Base-by-base conservation (phyloP, 495 filamentous ascomycete species). In the Amphirosellinia nigrospora region DNA sequence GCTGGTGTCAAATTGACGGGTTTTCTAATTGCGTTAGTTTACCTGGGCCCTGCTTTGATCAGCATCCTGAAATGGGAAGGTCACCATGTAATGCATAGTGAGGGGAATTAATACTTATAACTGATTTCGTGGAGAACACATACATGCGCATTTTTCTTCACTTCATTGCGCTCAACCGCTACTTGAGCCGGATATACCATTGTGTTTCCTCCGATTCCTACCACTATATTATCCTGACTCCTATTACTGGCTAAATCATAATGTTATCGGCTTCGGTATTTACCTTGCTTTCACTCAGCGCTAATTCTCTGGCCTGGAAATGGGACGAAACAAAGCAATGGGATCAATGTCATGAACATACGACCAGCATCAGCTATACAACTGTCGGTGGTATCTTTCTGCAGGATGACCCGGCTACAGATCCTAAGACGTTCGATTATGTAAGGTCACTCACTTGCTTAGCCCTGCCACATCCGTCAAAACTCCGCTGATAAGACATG, bases 371-470 rank as follows among this genome's bases (percentile, higher is more conserved):
- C 59, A 83, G 88, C 60, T 93, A 93, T 74, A 85, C 86, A 3
- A 88, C 87, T 6, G 86, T 93, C 15, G 81, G 86, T 7, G 92
- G 89, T 1, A 92, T 89, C 75, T 94, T 94, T 75, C 78, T 86
- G 19, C 92, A 94, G 77, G 91, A 93, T 78, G 84, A 91, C 59
- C 80, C 81, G 0, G 77, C 82, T 10, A 94, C 91, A 2, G 83
- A 92, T 74, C 73, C 88, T 1, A 79, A 80, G 15, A 87, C 82
- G 0, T 94, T 93, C 77, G 88, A 92, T 76, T 94, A 89, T 75
- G 89, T 91, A 79, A 60, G 82, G 70, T 16, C 13, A 43, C 21
- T 28, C 19, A 15, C 3, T 39, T 30, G 30, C 48, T 19, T 16
- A 8, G 34, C 34, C 13, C 30, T 50, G 8, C 28, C 3, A 4